Evolutionary conservation across 495 filamentous ascomycete genomes (phyloP).

Genomic region (Hypoxylon fragiforme): DNA sequence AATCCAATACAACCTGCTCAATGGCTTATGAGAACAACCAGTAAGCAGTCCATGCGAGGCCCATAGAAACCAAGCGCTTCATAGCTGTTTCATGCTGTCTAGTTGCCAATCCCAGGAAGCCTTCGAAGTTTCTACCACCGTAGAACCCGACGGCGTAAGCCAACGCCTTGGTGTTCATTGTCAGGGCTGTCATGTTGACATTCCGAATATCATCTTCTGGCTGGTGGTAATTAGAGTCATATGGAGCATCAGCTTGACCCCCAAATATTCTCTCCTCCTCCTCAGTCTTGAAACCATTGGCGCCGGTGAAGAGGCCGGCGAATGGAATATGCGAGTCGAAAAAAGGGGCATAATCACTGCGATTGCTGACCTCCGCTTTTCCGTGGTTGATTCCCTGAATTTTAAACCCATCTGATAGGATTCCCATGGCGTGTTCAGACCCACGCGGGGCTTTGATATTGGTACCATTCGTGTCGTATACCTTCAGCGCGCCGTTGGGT

Average conservation of each 20-base stretch:
- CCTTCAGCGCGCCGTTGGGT: constrained; percentile 61
- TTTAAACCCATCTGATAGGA: constrained; percentile 55
- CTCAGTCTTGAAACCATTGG: constrained; percentile 42
- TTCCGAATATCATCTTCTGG: constrained; percentile 17
- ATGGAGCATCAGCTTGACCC: constrained; percentile 13
- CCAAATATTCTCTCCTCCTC: constrained; percentile 37
- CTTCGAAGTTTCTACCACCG: constrained; percentile 13
- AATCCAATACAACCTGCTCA: background rate
- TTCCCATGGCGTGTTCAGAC: constrained; percentile 54
- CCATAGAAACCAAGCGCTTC: background rate
- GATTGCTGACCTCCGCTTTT: constrained; percentile 40
- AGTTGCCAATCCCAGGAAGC: background rate
- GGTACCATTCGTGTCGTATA: constrained; percentile 59
- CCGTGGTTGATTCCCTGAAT: constrained; percentile 35
- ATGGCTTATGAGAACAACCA: background rate
- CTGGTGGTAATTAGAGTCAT: constrained; percentile 24
- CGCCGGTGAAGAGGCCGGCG: constrained; percentile 49
- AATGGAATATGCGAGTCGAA: constrained; percentile 23
- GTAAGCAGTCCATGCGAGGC: constrained; percentile 1
- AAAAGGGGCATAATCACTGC: constrained; percentile 40
- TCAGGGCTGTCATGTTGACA: constrained; percentile 18
- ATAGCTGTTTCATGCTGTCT: background rate
- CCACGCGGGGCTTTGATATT: constrained; percentile 52
- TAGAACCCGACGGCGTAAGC: constrained; percentile 23
- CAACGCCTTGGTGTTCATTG: constrained; percentile 27